phyloP scores from a whole-genome alignment of 2,329 filamentous ascomycete species.

The Tolypocladium paradoxum region DNA sequence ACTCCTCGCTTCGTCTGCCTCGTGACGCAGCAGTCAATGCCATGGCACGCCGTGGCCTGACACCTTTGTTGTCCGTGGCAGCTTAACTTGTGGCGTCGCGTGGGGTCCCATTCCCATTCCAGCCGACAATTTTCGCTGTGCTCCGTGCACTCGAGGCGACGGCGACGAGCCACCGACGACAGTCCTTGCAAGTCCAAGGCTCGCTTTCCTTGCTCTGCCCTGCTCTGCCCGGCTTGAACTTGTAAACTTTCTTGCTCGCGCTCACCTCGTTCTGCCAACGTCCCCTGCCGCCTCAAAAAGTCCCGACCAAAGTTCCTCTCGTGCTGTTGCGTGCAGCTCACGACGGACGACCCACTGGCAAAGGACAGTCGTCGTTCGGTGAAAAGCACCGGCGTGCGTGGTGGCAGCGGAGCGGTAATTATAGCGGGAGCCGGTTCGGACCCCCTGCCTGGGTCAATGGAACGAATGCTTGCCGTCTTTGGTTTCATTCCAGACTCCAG shows the following conservation, averaged over 20 bases:
- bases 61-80: not conserved
- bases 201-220: too few species aligned
- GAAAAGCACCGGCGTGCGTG: not conserved
- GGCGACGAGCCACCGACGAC: not conserved
- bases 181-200: too few species aligned
- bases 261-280: not conserved
- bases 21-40: not conserved
- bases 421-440: not conserved
- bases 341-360: not conserved
- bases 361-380: not conserved
- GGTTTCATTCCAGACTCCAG: not conserved
- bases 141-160: not conserved
- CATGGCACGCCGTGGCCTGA: not conserved
- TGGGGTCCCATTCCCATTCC: not conserved
- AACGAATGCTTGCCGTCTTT: not conserved
- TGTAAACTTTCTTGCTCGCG: not conserved
- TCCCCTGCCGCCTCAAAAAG: not conserved
- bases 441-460: not conserved
- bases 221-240: too few species aligned
- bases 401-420: not conserved
- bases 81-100: not conserved
- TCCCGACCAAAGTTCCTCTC: not conserved
- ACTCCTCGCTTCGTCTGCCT: not conserved
- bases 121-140: not conserved
- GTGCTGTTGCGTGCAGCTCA: not conserved